Evolutionary conservation across 2,329 filamentous ascomycete species (phyloP).

Genomic region (Sporothrix protearum): DNA sequence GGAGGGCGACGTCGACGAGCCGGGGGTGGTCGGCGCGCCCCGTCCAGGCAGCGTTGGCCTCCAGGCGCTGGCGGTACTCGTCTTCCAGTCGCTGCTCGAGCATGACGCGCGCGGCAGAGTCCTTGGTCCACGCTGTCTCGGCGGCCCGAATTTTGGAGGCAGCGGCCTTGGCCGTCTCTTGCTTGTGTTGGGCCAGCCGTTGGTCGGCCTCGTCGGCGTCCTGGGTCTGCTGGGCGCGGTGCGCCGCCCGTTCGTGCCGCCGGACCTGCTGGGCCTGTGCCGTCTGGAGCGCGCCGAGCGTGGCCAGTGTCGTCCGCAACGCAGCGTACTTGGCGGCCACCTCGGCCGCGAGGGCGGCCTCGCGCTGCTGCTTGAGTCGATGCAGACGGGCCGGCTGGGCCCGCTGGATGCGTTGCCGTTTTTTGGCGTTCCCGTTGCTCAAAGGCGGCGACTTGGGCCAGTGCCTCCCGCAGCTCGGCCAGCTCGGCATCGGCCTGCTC

Average conservation of each 20-base stretch:
- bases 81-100: conserved; percentile 45
- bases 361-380: conserved; percentile 40
- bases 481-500: conserved; percentile 34
- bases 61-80: conserved; percentile 37
- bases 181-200: conserved; percentile 31
- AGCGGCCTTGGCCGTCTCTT: not conserved
- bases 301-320: conserved; percentile 6
- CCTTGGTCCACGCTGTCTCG: conserved; percentile 39
- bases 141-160: conserved; percentile 32
- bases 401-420: not conserved
- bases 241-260: conserved; percentile 35
- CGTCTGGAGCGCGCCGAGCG: conserved; percentile 17
- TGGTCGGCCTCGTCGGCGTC: conserved; percentile 25
- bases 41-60: conserved; percentile 38
- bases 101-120: conserved; percentile 42
- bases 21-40: conserved; percentile 15
- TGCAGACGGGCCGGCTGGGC: conserved; percentile 39
- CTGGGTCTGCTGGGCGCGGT: conserved; percentile 26
- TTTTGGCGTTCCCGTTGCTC: conserved; percentile 41
- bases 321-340: conserved; percentile 17
- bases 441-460: conserved; percentile 48
- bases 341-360: conserved; percentile 37
- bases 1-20: conserved; percentile 35
- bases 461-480: conserved; percentile 38
- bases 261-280: conserved; percentile 39